These are phyloP conservation scores for Monoraphidium neglectum DNA, from an alignment of 139 green algal species.

Conservation along the genomic window DNA sequence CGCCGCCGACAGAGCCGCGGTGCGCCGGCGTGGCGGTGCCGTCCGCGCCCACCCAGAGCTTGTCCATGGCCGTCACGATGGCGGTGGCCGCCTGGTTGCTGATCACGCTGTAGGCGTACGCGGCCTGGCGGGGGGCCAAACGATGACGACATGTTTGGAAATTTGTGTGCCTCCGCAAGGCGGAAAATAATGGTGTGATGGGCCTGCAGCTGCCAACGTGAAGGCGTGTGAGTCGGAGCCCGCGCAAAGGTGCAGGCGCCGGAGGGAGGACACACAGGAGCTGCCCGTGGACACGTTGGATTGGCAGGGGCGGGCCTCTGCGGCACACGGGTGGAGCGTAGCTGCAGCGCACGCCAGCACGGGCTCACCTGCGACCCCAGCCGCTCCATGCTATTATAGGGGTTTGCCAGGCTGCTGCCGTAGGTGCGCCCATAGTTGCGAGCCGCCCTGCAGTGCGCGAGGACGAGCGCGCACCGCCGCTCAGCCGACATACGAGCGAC, in stretches of 20 bases:
- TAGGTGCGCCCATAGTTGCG: constrained; percentile 27
- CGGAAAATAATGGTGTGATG: too few species aligned
- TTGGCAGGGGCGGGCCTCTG: not conserved
- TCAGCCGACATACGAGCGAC: not conserved
- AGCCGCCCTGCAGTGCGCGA: constrained; percentile 11
- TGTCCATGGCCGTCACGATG: constrained; percentile 17
- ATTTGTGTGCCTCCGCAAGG: too few species aligned
- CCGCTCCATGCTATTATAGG: constrained; percentile 15
- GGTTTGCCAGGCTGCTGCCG: constrained; percentile 16
- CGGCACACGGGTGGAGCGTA: not conserved
- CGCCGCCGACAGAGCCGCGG: too few species aligned
- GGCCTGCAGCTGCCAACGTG: too few species aligned
- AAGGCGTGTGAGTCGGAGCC: too few species aligned
- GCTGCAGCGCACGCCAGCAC: too few species aligned
- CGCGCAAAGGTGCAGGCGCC: too few species aligned
- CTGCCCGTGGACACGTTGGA: too few species aligned
- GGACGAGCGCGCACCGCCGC: not conserved
- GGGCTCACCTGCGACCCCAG: constrained; percentile 19
- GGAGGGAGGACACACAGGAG: too few species aligned
- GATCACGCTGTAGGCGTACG: constrained; percentile 20
- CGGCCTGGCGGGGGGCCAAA: not conserved
- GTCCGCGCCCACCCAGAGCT: constrained; percentile 15
- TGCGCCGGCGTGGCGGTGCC: not conserved
- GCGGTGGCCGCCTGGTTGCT: constrained; percentile 17
- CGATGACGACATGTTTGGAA: too few species aligned